Evolutionary conservation across 2,329 filamentous ascomycete genomes (phyloP), one percentile per base, ranked within the genome.

Genomic region (Aureobasidium uvarum): DNA sequence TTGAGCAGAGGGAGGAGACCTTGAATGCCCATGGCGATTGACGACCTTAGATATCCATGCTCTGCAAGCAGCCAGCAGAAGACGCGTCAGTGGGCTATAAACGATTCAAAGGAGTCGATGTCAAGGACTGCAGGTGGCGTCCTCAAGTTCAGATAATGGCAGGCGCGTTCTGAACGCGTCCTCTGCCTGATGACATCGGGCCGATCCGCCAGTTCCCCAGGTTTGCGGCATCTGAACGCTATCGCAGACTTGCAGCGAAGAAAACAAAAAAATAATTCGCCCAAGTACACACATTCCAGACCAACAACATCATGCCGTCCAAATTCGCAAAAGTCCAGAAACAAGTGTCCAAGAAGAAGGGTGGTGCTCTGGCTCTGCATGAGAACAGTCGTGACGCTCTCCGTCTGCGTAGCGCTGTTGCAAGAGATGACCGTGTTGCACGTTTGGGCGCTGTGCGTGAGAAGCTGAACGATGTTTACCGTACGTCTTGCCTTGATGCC

Each of bases 331-430:
- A 97, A 76, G 90, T 95, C 23, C 86, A 90, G 68, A 98, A 98
- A 80, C 87, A 92, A 69, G 94, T 98, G 69, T 81, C 87, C 39
- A 96, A 96, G 81, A 97, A 96, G 84, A 87, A 89, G 70, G 86
- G 87, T 69, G 86, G 87, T 23, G 86, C 87, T 45, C 87, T 88
- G 36, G 84, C 89, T 14, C 83, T 98, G 25, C 94, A 98, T 74
- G 89, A 92, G 77, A 92, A 92, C 75, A 96, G 92, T 67, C 85
- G 95, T 70, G 91, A 98, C 80, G 90, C 92, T 3, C 86, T 89
- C 73, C 86, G 91, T 60, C 81, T 98, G 68, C 89, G 92, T 75
- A 85, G 88, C 72, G 95, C 95, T 23, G 85, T 86, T 68, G 84
- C 88, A 69, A 85, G 95, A 77, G 93, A 97, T 73, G 89, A 95